Base-by-base conservation (phyloP, 1,284 basidiomycete species). In the Cryptococcus sp. region DNA sequence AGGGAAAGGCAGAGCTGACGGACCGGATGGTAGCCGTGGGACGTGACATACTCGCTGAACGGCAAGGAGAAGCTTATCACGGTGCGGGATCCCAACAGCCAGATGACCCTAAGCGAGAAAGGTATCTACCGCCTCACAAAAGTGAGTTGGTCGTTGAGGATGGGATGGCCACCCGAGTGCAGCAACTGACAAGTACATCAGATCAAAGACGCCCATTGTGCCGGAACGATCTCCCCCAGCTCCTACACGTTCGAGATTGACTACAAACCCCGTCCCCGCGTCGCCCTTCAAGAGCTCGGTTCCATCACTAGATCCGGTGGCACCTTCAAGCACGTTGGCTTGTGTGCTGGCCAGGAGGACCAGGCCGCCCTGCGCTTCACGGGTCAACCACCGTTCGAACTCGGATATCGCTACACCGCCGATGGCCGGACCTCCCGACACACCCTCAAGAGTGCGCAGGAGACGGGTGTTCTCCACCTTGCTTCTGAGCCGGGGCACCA, bases 311-410 rank as follows among this genome's bases (percentile, higher is more conserved):
- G 82, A 62, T 87, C 88, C 68, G 83, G 84, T 13, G 87, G 85
- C 1, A 79, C 87, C 56, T 68, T 61, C 47, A 82, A 89, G 33
- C 81, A 93, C 35, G 80, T 81, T 24, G 81, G 88, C 1, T 84
- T 96, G 24, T 98, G 95, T 70, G 87, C 89, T 72, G 88, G 88
- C 21, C 79, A 82, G 35, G 83, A 84, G 56, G 88, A 88, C 61
- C 84, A 89, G 61, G 87, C 91, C 42, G 87, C 90, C 53, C 80
- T 97, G 38, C 84, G 86, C 39, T 81, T 97, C 52, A 82, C 81
- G 50, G 91, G 91, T 85, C 84, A 84, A 21, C 84, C 89, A 33
- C 91, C 91, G 0, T 94, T 91, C 82, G 87, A 92, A 69, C 84
- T 93, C 60, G 84, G 46, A 9, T 79, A 79, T 63, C 61, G 68